phyloP scores from a whole-genome alignment of 2,329 filamentous ascomycete species.

The Colletotrichum cereale region DNA sequence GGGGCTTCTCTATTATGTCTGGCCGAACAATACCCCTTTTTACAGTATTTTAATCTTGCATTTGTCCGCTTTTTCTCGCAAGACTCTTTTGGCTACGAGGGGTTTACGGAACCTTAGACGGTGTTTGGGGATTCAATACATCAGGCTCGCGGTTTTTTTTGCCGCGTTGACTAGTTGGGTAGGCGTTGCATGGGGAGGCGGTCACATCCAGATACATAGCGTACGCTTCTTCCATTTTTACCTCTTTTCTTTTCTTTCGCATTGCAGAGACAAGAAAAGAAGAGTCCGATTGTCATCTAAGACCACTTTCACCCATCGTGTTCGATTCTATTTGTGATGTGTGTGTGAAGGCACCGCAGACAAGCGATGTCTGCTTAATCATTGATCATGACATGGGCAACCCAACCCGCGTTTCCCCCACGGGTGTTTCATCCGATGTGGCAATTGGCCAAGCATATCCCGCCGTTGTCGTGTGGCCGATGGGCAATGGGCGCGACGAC shows the following conservation, averaged over 20 bases:
- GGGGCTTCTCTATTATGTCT: constrained; percentile 37
- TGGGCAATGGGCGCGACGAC: neutral
- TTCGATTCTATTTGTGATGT: neutral
- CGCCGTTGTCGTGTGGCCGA: neutral
- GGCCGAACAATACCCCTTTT: constrained; percentile 40
- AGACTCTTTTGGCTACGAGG: constrained; percentile 30
- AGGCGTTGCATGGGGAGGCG: constrained; percentile 32
- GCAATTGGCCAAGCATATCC: neutral
- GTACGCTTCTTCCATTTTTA: neutral
- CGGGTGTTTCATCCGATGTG: neutral
- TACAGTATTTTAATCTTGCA: constrained; percentile 41
- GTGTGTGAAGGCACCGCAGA: neutral
- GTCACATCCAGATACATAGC: constrained; percentile 39
- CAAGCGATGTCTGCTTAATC: neutral
- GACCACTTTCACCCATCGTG: neutral
- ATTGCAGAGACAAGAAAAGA: constrained; percentile 38
- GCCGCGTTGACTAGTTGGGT: constrained; percentile 24
- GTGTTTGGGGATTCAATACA: constrained; percentile 37
- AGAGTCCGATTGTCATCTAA: constrained; percentile 19
- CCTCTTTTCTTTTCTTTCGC: constrained; percentile 15
- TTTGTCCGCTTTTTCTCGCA: constrained; percentile 31
- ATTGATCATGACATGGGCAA: neutral
- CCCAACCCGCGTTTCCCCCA: neutral
- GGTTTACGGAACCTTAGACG: constrained; percentile 33
- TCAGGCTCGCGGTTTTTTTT: constrained; percentile 25